These are phyloP conservation scores for Botrytis galanthina DNA, from an alignment of 2,329 filamentous ascomycete genomes.

Conservation along the genomic window DNA sequence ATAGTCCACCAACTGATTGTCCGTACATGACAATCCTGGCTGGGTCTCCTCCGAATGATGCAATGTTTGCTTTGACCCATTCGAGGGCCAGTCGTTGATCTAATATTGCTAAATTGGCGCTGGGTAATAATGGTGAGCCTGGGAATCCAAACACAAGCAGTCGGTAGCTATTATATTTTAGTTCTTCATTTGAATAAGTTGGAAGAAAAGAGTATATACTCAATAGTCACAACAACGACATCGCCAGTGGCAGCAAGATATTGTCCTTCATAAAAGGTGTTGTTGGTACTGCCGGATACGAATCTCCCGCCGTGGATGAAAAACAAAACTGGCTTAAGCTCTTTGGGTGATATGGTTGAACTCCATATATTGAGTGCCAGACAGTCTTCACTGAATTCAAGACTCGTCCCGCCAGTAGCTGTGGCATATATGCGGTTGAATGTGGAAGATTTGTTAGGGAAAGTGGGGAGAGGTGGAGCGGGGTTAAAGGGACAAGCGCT, in stretches of 20 bases:
- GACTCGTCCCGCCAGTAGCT: neutral
- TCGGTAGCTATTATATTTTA: conserved; percentile 6
- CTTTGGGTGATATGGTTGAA: conserved; percentile 35
- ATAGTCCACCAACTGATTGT: conserved; percentile 42
- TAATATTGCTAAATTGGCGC: neutral
- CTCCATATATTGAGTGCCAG: conserved; percentile 43
- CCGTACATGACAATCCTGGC: conserved; percentile 33
- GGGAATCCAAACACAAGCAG: conserved; percentile 11
- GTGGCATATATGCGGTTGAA: conserved; percentile 11
- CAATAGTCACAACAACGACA: conserved; percentile 8
- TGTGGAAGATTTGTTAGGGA: neutral
- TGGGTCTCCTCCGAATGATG: conserved; percentile 9
- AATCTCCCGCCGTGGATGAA: conserved; percentile 48
- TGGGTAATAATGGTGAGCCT: conserved; percentile 41
- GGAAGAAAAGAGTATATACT: neutral
- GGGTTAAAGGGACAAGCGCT: conserved; percentile 7
- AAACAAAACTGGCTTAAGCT: conserved; percentile 44
- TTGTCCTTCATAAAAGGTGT: conserved; percentile 23
- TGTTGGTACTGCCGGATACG: conserved; percentile 41
- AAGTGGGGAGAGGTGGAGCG: neutral
- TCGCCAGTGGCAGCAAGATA: conserved; percentile 8
- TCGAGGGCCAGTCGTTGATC: conserved; percentile 15
- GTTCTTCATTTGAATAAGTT: neutral
- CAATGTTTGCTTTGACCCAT: conserved; percentile 31
- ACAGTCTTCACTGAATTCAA: conserved; percentile 39